These are phyloP conservation scores for Laburnicola sp. DNA, from an alignment of 2,329 filamentous ascomycete species.

Conservation along the genomic window DNA sequence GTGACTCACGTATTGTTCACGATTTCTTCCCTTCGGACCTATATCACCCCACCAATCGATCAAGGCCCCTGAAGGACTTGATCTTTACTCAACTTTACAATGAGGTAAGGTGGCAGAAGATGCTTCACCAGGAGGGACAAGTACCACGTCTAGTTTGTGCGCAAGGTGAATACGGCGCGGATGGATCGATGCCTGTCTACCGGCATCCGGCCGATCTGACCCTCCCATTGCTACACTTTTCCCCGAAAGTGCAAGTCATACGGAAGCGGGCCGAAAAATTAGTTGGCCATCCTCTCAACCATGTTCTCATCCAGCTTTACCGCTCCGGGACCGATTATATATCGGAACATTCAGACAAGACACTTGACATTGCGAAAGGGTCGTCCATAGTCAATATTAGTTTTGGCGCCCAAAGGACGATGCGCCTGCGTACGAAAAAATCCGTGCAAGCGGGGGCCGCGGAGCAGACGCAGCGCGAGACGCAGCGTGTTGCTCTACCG, in stretches of 20 bases:
- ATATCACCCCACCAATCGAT: slow-evolving; percentile 29
- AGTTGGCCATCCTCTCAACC: slow-evolving; percentile 82
- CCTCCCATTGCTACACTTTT: slow-evolving; percentile 75
- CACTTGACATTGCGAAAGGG: slow-evolving; percentile 78
- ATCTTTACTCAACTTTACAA: slow-evolving; percentile 71
- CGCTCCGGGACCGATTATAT: slow-evolving; percentile 89
- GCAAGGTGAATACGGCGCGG: slow-evolving; percentile 70
- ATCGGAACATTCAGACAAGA: slow-evolving; percentile 96
- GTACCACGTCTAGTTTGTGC: slow-evolving; percentile 91
- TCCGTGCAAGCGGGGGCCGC: slow-evolving; percentile 24
- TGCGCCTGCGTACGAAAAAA: slow-evolving; percentile 86
- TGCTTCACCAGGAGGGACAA: slow-evolving; percentile 89
- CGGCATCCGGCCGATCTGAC: slow-evolving; percentile 91
- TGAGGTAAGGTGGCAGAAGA: slow-evolving; percentile 85
- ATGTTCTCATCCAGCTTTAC: slow-evolving; percentile 91
- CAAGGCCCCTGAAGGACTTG: slow-evolving; percentile 53
- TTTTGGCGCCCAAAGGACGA: slow-evolving; percentile 86
- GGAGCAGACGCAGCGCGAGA: slow-evolving; percentile 47
- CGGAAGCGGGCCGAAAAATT: slow-evolving; percentile 68
- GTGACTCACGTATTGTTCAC: slow-evolving; percentile 75
- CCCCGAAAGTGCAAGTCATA: slow-evolving; percentile 70
- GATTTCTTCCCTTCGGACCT: slow-evolving; percentile 62
- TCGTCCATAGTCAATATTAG: slow-evolving; percentile 92
- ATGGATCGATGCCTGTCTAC: slow-evolving; percentile 85
- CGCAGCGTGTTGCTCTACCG: slow-evolving; percentile 72